These are phyloP conservation scores for Floccularia luteovirens DNA, from an alignment of 768 basidiomycete species.

Conservation along the genomic window DNA sequence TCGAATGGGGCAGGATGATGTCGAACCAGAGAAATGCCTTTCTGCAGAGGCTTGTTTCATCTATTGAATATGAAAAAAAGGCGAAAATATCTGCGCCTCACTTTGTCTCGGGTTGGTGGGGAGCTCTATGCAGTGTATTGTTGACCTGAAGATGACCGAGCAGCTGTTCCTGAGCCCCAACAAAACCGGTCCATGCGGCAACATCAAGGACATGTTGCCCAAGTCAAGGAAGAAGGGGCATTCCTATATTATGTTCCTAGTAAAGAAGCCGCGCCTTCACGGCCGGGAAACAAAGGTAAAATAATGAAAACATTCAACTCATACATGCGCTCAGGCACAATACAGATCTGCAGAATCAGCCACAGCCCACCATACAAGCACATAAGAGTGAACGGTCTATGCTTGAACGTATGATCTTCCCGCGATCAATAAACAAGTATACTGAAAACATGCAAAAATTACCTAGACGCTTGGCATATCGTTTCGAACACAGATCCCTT, in stretches of 20 bases:
- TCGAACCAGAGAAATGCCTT: slow-evolving; percentile 64
- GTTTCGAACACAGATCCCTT: slow-evolving; percentile 58
- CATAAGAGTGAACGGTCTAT: slow-evolving; percentile 26
- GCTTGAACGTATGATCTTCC: slow-evolving; percentile 32
- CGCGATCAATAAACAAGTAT: not conserved
- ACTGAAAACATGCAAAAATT: not conserved
- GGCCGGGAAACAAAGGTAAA: slow-evolving; percentile 13
- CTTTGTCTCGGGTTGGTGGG: slow-evolving; percentile 38
- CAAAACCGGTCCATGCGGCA: too few species aligned
- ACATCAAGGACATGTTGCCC: too few species aligned
- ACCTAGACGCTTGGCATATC: slow-evolving; percentile 67
- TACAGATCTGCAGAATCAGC: slow-evolving; percentile 3
- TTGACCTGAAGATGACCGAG: too few species aligned
- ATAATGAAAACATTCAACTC: not conserved
- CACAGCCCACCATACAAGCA: slow-evolving; percentile 3
- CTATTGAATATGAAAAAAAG: slow-evolving; percentile 44
- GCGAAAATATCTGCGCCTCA: slow-evolving; percentile 30
- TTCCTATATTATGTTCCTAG: slow-evolving; percentile 47
- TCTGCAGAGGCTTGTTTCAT: slow-evolving; percentile 58
- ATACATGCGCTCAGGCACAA: not conserved
- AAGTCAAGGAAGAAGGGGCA: slow-evolving; percentile 31
- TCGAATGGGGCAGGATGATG: slow-evolving; percentile 75
- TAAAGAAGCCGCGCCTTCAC: slow-evolving; percentile 18
- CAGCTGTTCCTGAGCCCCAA: too few species aligned
- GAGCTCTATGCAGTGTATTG: too few species aligned